Base-by-base conservation (phyloP, 2,329 filamentous ascomycete species). In the Sporothrix curviconia region DNA sequence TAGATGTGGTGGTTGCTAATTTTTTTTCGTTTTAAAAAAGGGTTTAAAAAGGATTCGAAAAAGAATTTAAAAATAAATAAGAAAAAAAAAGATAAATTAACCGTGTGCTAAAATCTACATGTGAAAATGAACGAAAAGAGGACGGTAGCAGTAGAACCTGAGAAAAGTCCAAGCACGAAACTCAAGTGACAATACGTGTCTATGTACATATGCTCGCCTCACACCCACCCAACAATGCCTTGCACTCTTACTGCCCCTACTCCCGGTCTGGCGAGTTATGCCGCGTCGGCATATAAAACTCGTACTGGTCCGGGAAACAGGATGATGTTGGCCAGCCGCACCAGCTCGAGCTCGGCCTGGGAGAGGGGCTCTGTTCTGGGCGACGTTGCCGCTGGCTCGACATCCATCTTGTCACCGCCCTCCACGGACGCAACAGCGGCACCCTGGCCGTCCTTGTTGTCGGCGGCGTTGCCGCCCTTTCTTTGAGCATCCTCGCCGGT, bases 321-420 rank as follows among this genome's bases (percentile, higher is more conserved):
- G 54, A 83, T 82, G 55, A 79, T 79, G 64, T 82, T 82, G 22
- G 79, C 78, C 37, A 82, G 68, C 37, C 77, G 68, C 12, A 81
- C 74, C 1, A 82, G 76, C 64, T 82, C 78, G 2, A 74, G 73
- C 67, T 81, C 78, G 2, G 76, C 76, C 63, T 36, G 62, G 61
- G 34, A 62, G 56, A 59, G 40, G 6, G 39, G 15, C 15, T 39
- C 39, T 24, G 40, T 17, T n/a, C n/a, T n/a, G n/a, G 7, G 68
- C 15, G 54, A 63, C 61, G n/a, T 57, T 30, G 58, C 61, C 68
- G 24, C 17, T 4, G 15, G 25, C 19, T 70, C 69, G 7, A 65
- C 61, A 15, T 68, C 66, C 50, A 63, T 66, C 15, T 64, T 63
- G 19, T 68, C 55, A 47, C 62, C 53, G 60, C 55, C 39, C n/a